These are phyloP conservation scores for Ceratobasidium sp. DNA, from an alignment of 1,284 basidiomycete genomes.

Conservation along the genomic window DNA sequence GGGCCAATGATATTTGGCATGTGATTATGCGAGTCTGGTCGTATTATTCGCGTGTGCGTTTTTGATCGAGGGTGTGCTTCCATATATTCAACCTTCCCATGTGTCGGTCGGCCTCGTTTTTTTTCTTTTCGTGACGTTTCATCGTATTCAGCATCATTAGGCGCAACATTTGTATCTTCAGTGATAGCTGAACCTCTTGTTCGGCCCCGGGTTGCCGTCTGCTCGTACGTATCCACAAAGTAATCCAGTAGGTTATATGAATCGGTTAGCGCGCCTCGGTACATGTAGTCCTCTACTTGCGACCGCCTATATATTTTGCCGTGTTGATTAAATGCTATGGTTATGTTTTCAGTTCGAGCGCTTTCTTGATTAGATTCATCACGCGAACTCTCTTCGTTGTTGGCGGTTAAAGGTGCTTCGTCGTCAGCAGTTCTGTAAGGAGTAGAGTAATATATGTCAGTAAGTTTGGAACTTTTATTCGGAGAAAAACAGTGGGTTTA, in stretches of 20 bases:
- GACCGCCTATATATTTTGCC: not conserved
- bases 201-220: not conserved
- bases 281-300: conserved; percentile 17
- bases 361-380: not conserved
- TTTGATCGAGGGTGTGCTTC: not conserved
- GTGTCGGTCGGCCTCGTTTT: not conserved
- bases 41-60: conserved; percentile 5
- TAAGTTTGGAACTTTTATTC: not conserved
- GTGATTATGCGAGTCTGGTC: not conserved
- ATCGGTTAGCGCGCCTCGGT: not conserved
- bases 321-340: not conserved
- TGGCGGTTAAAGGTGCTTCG: not conserved
- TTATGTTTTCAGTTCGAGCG: not conserved
- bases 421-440: not conserved
- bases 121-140: not conserved
- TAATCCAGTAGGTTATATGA: conserved; percentile 12
- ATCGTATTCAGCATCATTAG: not conserved
- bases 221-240: conserved; percentile 20
- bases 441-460: not conserved
- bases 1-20: conserved; percentile 25
- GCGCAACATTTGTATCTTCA: not conserved
- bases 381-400: no score
- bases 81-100: not conserved
- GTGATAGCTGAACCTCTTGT: not conserved
- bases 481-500: no score